phyloP scores from a whole-genome alignment of 2,329 filamentous ascomycete genomes.

The Periconia sp. region DNA sequence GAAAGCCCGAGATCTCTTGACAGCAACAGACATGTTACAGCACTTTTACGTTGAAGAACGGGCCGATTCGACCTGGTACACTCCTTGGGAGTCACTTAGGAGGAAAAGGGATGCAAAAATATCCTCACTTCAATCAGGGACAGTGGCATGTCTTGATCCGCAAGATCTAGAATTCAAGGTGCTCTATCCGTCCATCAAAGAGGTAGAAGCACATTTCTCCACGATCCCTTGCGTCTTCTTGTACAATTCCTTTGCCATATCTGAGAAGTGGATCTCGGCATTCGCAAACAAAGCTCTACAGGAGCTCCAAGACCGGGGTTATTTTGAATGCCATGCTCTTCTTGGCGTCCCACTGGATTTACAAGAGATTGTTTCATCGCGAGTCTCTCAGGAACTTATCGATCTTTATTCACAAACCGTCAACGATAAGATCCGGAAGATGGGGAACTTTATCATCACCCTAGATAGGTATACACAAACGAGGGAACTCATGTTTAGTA shows the following conservation, averaged over 20 bases:
- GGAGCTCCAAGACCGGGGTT: slow-evolving; percentile 21
- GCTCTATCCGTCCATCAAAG: slow-evolving; percentile 21
- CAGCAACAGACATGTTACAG: slow-evolving; percentile 10
- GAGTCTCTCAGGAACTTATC: slow-evolving; percentile 18
- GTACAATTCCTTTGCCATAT: slow-evolving; percentile 28
- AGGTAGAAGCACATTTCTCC: slow-evolving; percentile 19
- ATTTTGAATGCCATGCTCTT: no score
- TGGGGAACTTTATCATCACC: slow-evolving; percentile 27
- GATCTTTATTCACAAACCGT: slow-evolving; percentile 3
- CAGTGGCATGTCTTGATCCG: slow-evolving; percentile 27
- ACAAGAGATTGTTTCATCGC: no score
- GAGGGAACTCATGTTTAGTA: slow-evolving; percentile 18
- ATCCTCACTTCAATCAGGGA: slow-evolving; percentile 23
- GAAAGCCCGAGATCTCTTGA: slow-evolving; percentile 15
- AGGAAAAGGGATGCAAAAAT: slow-evolving; percentile 23
- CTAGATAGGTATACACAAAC: slow-evolving; percentile 11
- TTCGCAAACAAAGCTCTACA: slow-evolving; percentile 19
- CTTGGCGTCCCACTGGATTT: no score
- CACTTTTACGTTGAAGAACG: slow-evolving; percentile 22
- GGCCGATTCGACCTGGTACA: slow-evolving; percentile 21
- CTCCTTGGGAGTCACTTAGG: slow-evolving; percentile 26
- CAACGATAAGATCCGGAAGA: slow-evolving; percentile 9
- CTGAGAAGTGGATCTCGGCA: slow-evolving; percentile 26
- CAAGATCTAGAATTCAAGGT: slow-evolving; percentile 23
- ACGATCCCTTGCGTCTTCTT: slow-evolving; percentile 16